phyloP scores from a whole-genome alignment of 108 stramenopile species.

The Ochromonas danica region DNA sequence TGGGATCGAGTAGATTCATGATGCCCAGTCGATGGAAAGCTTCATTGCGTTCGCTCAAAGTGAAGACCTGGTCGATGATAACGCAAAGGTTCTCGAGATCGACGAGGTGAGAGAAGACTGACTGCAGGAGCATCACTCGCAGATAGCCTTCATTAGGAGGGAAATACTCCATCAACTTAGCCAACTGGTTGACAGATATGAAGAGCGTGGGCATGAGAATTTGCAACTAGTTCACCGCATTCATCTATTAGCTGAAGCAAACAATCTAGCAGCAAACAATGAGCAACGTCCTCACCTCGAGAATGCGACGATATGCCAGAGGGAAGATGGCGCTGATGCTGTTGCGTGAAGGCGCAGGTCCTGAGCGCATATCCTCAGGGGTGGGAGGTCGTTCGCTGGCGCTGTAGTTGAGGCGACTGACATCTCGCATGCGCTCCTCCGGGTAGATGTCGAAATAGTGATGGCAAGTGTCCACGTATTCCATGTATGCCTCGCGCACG shows the following conservation, averaged over 20 bases:
- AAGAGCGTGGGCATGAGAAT: neutral
- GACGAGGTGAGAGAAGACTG: conserved; percentile 22
- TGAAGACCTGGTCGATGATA: neutral
- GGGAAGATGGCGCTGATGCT: conserved; percentile 9
- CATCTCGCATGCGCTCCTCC: conserved; percentile 31
- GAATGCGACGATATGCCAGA: conserved; percentile 3
- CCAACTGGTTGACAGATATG: conserved; percentile 8
- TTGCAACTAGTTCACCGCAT: conserved; percentile 1
- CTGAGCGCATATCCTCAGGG: conserved; percentile 11
- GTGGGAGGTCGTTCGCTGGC: conserved; percentile 20
- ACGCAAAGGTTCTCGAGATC: conserved; percentile 11
- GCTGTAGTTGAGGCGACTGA: neutral
- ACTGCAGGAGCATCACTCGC: neutral
- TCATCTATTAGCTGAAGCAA: neutral
- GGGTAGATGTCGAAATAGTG: conserved; percentile 24
- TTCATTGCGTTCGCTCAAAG: conserved; percentile 24
- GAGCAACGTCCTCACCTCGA: neutral
- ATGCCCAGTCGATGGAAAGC: conserved; percentile 25
- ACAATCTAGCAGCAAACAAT: neutral
- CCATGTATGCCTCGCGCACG: neutral
- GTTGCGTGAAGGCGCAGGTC: neutral
- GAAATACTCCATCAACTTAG: neutral
- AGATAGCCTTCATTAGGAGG: neutral
- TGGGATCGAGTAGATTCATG: conserved; percentile 29
- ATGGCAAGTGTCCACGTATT: conserved; percentile 22